These are phyloP conservation scores for Spathaspora passalidarum DNA, from an alignment of 805 yeast species.

Conservation along the genomic window DNA sequence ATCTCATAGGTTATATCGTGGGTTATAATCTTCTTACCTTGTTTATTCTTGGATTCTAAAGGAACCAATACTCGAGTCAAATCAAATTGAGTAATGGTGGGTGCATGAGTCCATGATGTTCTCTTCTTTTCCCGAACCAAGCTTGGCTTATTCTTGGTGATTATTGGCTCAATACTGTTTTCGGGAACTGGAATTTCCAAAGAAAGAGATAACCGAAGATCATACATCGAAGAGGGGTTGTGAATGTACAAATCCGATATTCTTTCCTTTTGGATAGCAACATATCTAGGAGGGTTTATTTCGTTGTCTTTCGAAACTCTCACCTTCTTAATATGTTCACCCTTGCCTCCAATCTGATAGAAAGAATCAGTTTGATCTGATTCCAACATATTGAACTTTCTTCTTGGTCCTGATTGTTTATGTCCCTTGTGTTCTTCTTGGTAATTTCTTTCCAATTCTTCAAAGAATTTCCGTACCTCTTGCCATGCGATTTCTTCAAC, in stretches of 20 bases:
- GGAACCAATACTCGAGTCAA: conserved; percentile 56
- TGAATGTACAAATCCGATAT: conserved; percentile 69
- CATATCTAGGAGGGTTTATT: conserved; percentile 63
- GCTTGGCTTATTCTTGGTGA: conserved; percentile 51
- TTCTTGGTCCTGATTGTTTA: conserved; percentile 29
- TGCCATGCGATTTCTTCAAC: conserved; percentile 61
- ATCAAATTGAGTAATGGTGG: conserved; percentile 71
- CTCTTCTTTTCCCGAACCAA: conserved; percentile 70
- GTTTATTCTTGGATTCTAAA: conserved; percentile 31
- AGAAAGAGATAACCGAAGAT: conserved; percentile 70
- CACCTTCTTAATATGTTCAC: conserved; percentile 60
- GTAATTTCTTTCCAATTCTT: conserved; percentile 49
- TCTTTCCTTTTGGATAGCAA: conserved; percentile 69
- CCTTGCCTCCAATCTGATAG: conserved; percentile 59
- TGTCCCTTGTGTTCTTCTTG: conserved; percentile 35
- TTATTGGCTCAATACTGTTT: conserved; percentile 48
- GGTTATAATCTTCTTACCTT: conserved; percentile 34
- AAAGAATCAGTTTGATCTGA: conserved; percentile 62
- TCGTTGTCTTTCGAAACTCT: conserved; percentile 63
- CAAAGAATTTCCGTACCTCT: conserved; percentile 53
- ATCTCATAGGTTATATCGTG: conserved; percentile 36
- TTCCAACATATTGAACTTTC: conserved; percentile 58
- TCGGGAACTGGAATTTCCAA: conserved; percentile 72
- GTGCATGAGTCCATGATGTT: conserved; percentile 66
- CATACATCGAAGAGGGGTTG: conserved; percentile 76